Percentiles rank a stretch among this genome's conserved stretches.
These are phyloP conservation scores for Cytospora mali DNA, from an alignment of 2,329 filamentous ascomycete species.

Conservation along the genomic window DNA sequence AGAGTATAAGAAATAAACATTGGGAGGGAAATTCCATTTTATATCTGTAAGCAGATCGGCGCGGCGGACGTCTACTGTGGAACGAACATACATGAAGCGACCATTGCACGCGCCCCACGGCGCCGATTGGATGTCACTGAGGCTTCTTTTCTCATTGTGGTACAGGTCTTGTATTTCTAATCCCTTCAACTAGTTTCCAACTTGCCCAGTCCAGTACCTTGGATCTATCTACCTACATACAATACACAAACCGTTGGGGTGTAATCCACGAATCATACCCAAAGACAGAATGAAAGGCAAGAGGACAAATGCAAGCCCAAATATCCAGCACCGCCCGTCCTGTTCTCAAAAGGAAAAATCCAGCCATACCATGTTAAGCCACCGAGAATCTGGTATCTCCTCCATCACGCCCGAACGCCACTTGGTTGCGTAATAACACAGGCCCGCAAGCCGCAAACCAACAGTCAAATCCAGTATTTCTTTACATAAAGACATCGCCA, in stretches of 20 bases:
- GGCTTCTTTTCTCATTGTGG: background rate
- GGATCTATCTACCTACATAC: conserved; percentile 10
- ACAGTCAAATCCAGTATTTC: conserved; percentile 19
- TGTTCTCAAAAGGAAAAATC: conserved; percentile 3
- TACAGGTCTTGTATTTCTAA: background rate
- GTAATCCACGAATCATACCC: background rate
- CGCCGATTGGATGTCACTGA: background rate
- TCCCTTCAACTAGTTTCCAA: background rate
- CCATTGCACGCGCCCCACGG: background rate
- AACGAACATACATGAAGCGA: background rate
- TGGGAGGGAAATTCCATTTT: no score
- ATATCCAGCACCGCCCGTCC: conserved; percentile 13
- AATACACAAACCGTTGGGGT: background rate
- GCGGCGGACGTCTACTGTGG: no score
- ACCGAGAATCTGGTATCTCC: conserved; percentile 24
- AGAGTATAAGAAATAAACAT: no score
- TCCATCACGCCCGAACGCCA: conserved; percentile 28
- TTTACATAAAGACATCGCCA: conserved; percentile 23
- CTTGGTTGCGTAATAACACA: conserved; percentile 25
- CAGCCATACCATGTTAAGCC: conserved; percentile 8
- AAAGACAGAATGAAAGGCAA: background rate
- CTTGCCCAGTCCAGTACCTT: background rate
- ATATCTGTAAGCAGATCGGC: no score
- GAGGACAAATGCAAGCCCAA: conserved; percentile 5
- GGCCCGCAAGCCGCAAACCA: conserved; percentile 12